Evolutionary conservation across 192 early-diverging fungal genomes (phyloP).

Genomic region (Spinellus fusiger): DNA sequence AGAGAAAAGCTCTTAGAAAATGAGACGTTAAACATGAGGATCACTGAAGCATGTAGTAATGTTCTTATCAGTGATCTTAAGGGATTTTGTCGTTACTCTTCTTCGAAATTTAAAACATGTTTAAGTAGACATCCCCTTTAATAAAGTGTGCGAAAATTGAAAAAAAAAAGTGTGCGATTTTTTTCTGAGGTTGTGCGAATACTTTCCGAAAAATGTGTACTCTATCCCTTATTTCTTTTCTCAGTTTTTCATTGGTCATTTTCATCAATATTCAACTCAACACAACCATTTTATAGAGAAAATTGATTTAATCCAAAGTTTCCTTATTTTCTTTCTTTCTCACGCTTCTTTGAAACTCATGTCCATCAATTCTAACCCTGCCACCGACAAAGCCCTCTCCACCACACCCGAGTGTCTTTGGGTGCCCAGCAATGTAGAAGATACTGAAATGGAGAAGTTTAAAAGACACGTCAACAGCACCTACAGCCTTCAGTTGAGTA

Average conservation of each 20-base stretch:
- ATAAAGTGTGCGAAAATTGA: no score
- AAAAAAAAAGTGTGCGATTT: no score
- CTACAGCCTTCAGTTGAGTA: constrained; percentile 54
- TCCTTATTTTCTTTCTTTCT: no score
- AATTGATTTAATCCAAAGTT: no score
- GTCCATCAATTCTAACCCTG: no score
- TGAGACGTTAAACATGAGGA: constrained; percentile 2
- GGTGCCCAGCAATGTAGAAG: constrained; percentile 48
- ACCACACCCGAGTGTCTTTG: constrained; percentile 51
- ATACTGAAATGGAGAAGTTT: constrained; percentile 69
- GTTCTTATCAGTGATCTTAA: neutral
- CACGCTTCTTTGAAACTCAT: no score
- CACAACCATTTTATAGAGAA: no score
- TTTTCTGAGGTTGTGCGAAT: no score
- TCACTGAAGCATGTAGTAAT: constrained; percentile 4
- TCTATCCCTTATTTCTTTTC: no score
- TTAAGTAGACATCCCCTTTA: neutral
- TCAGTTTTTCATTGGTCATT: no score
- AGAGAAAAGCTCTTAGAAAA: constrained; percentile 2
- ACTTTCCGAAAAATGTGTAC: no score
- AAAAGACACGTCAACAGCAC: constrained; percentile 64
- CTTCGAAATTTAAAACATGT: neutral
- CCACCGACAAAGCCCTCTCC: neutral
- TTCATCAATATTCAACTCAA: no score
- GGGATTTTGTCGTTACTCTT: neutral